These are phyloP conservation scores for Vararia minispora DNA, from an alignment of 768 basidiomycete genomes.

Conservation along the genomic window DNA sequence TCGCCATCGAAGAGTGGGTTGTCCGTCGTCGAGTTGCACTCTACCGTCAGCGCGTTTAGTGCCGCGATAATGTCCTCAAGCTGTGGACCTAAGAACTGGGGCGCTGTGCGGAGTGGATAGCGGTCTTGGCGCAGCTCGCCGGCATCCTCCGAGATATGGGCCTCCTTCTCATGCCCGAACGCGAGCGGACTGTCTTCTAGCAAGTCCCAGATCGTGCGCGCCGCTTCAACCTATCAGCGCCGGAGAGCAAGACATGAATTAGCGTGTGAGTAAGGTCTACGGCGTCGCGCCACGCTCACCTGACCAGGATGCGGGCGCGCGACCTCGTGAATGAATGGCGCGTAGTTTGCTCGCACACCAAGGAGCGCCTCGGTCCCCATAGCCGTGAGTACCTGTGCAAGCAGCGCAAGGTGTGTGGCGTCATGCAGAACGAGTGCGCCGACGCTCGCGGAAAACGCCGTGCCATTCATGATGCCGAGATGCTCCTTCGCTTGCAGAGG, in stretches of 20 bases:
- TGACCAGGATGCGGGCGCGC: constrained; percentile 78
- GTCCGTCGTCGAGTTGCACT: constrained; percentile 81
- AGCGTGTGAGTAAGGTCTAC: too few relatives aligned
- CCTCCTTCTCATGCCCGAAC: constrained; percentile 49
- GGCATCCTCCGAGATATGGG: constrained; percentile 55
- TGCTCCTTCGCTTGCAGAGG: constrained; percentile 64
- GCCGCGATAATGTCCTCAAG: constrained; percentile 64
- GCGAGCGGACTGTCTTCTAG: constrained; percentile 61
- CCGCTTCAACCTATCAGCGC: too few relatives aligned
- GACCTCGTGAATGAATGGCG: constrained; percentile 62
- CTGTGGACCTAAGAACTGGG: constrained; percentile 79
- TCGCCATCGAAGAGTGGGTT: constrained; percentile 70
- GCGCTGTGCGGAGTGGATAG: constrained; percentile 57
- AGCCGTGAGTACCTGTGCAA: constrained; percentile 64
- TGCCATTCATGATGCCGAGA: constrained; percentile 71
- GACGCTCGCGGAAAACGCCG: constrained; percentile 69
- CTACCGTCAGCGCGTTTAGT: constrained; percentile 47
- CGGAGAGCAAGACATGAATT: too few relatives aligned
- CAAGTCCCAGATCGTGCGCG: constrained; percentile 51
- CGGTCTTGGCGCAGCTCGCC: constrained; percentile 71
- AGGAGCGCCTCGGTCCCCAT: constrained; percentile 73
- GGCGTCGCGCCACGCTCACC: too few relatives aligned
- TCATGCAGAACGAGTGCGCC: constrained; percentile 61
- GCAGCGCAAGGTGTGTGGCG: constrained; percentile 48
- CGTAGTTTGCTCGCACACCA: constrained; percentile 60